These are phyloP conservation scores for Coffea canephora DNA, from an alignment of 257 asterid species.

Conservation along the genomic window DNA sequence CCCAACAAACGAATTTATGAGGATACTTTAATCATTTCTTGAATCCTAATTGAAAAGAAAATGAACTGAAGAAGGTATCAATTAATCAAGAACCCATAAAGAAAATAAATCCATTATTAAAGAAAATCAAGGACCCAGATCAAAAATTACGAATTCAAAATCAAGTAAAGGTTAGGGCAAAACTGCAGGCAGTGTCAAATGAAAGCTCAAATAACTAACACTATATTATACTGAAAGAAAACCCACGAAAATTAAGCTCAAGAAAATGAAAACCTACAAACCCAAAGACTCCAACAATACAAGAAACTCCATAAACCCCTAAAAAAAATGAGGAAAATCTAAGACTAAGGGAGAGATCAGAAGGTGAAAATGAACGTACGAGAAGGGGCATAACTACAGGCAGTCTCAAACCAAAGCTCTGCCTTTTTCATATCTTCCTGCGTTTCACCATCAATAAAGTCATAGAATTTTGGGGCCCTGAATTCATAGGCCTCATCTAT, in stretches of 20 bases:
- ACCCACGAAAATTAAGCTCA: not conserved
- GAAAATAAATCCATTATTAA: not conserved
- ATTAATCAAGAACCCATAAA: not conserved
- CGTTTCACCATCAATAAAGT: conserved; percentile 66
- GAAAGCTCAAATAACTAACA: not conserved
- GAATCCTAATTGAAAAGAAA: not conserved
- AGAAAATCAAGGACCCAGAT: not conserved
- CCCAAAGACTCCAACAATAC: not conserved
- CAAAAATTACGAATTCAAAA: not conserved
- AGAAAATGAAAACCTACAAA: not conserved
- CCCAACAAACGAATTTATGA: not conserved
- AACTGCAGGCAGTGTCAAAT: not conserved
- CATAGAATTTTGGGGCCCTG: conserved; percentile 71
- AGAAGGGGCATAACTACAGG: conserved; percentile 73
- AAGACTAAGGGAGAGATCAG: conserved; percentile 2
- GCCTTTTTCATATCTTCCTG: conserved; percentile 58
- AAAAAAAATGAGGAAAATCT: not conserved
- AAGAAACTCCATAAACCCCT: not conserved
- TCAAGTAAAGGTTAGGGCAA: no score
- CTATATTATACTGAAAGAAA: not conserved
- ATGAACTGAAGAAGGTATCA: not conserved
- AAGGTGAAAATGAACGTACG: conserved; percentile 46
- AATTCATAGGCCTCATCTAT: conserved; percentile 77
- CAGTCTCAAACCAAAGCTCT: conserved; percentile 76
- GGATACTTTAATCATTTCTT: not conserved